A percentile compares a stretch with the other conserved stretches of the same genome.
phyloP scores from a whole-genome alignment of 352 stramenopile genomes.

The Pythium periplocum region DNA sequence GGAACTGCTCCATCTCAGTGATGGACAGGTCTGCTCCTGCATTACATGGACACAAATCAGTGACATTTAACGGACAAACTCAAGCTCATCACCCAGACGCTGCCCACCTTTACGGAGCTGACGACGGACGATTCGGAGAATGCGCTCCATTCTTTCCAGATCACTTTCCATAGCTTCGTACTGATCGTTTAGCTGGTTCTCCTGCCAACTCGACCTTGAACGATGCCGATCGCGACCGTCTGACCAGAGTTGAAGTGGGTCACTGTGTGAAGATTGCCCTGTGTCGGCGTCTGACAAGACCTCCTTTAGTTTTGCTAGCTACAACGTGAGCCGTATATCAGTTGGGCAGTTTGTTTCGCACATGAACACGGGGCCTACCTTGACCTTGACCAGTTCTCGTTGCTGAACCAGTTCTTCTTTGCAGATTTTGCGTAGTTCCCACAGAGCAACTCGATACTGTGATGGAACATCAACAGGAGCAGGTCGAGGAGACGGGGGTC shows the following conservation, averaged over 20 bases:
- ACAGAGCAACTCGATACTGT: conserved; percentile 41
- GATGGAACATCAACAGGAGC: conserved; percentile 4
- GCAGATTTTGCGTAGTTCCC: conserved; percentile 55
- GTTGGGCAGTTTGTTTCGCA: background rate
- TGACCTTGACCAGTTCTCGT: conserved; percentile 30
- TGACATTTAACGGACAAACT: no score
- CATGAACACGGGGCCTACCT: conserved; percentile 1
- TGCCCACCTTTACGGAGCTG: conserved; percentile 39
- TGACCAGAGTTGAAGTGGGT: no score
- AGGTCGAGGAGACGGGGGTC: no score
- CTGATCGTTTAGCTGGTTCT: conserved; percentile 16
- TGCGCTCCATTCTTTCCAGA: conserved; percentile 48
- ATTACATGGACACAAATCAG: no score
- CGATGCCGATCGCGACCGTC: no score
- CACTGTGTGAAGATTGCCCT: no score
- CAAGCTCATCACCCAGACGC: no score
- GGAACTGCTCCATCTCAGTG: conserved; percentile 43
- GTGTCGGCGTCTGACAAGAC: no score
- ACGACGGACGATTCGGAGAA: conserved; percentile 32
- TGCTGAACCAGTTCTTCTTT: conserved; percentile 50
- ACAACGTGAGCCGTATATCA: background rate
- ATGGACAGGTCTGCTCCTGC: conserved; percentile 28
- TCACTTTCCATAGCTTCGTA: conserved; percentile 55
- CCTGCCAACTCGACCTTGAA: background rate
- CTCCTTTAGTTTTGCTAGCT: background rate